A percentile compares a stretch with the other conserved stretches of the same genome.
Evolutionary conservation across 805 yeast species (phyloP).

Genomic region (Hanseniaspora hatyaiensis): DNA sequence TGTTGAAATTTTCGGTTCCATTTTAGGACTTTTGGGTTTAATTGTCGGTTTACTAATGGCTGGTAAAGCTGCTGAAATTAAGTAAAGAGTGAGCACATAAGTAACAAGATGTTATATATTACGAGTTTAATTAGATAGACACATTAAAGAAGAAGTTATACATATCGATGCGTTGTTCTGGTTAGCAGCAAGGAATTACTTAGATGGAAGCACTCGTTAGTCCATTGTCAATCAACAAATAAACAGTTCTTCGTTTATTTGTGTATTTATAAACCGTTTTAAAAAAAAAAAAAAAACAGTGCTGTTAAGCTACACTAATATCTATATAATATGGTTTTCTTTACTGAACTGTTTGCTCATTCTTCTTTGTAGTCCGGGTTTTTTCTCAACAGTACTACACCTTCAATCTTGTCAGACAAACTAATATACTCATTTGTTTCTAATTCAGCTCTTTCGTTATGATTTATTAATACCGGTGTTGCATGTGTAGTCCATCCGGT

Average conservation of each 20-base stretch:
- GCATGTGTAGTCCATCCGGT: slow-evolving; percentile 99
- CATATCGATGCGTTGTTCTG: too few relatives aligned
- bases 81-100: too few relatives aligned
- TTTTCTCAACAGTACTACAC: slow-evolving; percentile 83
- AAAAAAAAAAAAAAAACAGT: too few relatives aligned
- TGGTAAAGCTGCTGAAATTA: slow-evolving; percentile 81
- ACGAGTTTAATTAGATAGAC: too few relatives aligned
- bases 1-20: slow-evolving; percentile 94
- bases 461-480: slow-evolving; percentile 86
- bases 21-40: slow-evolving; percentile 87
- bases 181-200: too few relatives aligned
- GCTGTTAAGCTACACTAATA: too few relatives aligned
- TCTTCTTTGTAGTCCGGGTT: slow-evolving; percentile 73
- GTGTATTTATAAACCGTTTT: too few relatives aligned
- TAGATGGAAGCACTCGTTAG: too few relatives aligned
- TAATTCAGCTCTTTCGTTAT: slow-evolving; percentile 93
- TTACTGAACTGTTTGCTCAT: slow-evolving; percentile 25
- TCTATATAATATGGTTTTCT: background rate
- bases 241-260: too few relatives aligned
- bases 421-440: slow-evolving; percentile 82
- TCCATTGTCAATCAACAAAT: too few relatives aligned
- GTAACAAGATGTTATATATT: too few relatives aligned
- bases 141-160: too few relatives aligned
- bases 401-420: slow-evolving; percentile 73
- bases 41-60: slow-evolving; percentile 97